Percentiles rank a stretch among this genome's conserved stretches.
Conservation (phyloP, 306 rosid genomes). For the Canavalia ensiformis region DNA sequence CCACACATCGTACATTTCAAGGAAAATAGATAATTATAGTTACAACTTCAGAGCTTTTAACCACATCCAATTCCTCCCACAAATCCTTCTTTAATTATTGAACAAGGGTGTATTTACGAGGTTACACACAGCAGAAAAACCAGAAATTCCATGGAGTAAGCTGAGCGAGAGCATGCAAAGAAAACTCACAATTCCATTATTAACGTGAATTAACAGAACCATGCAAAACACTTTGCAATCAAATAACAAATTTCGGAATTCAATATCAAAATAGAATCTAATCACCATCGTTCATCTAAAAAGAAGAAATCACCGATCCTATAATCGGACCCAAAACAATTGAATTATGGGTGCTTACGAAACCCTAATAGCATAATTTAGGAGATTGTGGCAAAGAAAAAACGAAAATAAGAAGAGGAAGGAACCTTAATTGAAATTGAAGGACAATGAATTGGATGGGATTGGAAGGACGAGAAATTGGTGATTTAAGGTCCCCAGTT, state of each 20-base stretch:
- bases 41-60: background rate
- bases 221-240: slow-evolving; percentile 26
- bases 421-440: slow-evolving; percentile 34
- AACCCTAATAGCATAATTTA: slow-evolving; percentile 40
- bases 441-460: slow-evolving; percentile 23
- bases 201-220: slow-evolving; percentile 14
- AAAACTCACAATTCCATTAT: slow-evolving; percentile 21
- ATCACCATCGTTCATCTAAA: background rate
- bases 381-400: background rate
- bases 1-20: slow-evolving; percentile 7
- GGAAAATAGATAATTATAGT: background rate
- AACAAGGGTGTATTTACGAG: background rate
- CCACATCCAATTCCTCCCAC: background rate
- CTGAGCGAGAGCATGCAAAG: background rate
- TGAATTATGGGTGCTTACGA: slow-evolving; percentile 15
- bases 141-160: background rate
- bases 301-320: background rate
- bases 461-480: slow-evolving; percentile 3
- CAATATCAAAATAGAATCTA: slow-evolving; percentile 17
- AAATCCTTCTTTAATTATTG: slow-evolving; percentile 4
- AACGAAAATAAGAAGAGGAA: background rate
- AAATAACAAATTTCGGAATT: slow-evolving; percentile 13
- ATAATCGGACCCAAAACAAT: background rate
- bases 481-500: background rate
- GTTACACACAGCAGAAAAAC: slow-evolving; percentile 17